Evolutionary conservation across 2,329 filamentous ascomycete species (phyloP).

Genomic region (Fusarium torulosum): DNA sequence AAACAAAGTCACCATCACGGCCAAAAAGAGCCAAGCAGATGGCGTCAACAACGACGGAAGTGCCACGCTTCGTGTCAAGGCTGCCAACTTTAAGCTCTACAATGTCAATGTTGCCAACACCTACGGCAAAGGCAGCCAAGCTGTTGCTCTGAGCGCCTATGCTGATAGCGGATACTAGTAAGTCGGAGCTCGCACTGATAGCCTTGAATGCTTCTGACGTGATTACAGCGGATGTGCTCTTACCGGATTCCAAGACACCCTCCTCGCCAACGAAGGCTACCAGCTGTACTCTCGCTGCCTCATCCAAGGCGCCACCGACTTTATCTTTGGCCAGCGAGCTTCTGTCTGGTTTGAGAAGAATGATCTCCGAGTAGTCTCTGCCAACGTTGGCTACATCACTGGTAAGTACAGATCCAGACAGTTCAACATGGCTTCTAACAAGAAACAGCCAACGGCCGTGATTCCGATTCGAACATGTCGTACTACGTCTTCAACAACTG

Average conservation of each 20-base stretch:
- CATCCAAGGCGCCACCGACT: slow-evolving; percentile 64
- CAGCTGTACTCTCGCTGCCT: slow-evolving; percentile 61
- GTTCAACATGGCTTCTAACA: neutral
- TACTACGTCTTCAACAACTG: slow-evolving; percentile 63
- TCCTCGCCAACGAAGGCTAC: slow-evolving; percentile 60
- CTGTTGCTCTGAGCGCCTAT: slow-evolving; percentile 61
- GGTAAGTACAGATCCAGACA: slow-evolving; percentile 46
- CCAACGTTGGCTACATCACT: slow-evolving; percentile 57
- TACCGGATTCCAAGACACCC: slow-evolving; percentile 64
- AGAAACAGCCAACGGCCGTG: slow-evolving; percentile 57
- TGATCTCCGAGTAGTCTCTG: slow-evolving; percentile 56
- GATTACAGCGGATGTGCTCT: slow-evolving; percentile 54
- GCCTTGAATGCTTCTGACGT: fast-evolving
- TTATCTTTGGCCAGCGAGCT: slow-evolving; percentile 61
- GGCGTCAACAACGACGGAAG: slow-evolving; percentile 66
- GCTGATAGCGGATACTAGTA: slow-evolving; percentile 60
- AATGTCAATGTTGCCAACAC: slow-evolving; percentile 68
- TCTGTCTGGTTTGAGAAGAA: slow-evolving; percentile 59
- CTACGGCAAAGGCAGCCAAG: slow-evolving; percentile 61
- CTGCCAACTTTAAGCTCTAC: slow-evolving; percentile 69
- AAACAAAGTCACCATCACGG: slow-evolving; percentile 69
- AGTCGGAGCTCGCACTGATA: fast-evolving
- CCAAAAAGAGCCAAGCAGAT: slow-evolving; percentile 57
- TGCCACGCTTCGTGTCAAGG: slow-evolving; percentile 59
- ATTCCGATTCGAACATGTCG: slow-evolving; percentile 50